phyloP scores from a whole-genome alignment of 164 flowering plant species.

The grape (Vitis vinifera) region ASM3070453v1 NC_081810.1:6676501-6677000 shows the following conservation, averaged over 20 bases:
- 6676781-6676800: background rate
- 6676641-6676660: background rate
- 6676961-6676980: conserved; percentile 87
- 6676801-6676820: background rate
- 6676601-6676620: background rate
- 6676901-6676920: conserved; percentile 82
- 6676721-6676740: background rate
- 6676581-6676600: background rate
- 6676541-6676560: background rate
- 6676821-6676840: background rate
- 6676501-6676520: background rate
- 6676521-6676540: no score
- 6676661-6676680: background rate
- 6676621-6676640: background rate
- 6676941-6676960: conserved; percentile 74
- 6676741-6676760: background rate
- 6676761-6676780: no score
- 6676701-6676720: background rate
- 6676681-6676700: background rate
- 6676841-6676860: background rate
- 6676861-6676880: background rate
- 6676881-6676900: conserved; percentile 53
- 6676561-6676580: background rate
- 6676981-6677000: conserved; percentile 57
- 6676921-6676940: conserved; percentile 84